A percentile compares a stretch with the other conserved stretches of the same genome.
These are phyloP conservation scores for Phytophthora cactorum DNA, from an alignment of 352 stramenopile species.

Conservation along the genomic window DNA sequence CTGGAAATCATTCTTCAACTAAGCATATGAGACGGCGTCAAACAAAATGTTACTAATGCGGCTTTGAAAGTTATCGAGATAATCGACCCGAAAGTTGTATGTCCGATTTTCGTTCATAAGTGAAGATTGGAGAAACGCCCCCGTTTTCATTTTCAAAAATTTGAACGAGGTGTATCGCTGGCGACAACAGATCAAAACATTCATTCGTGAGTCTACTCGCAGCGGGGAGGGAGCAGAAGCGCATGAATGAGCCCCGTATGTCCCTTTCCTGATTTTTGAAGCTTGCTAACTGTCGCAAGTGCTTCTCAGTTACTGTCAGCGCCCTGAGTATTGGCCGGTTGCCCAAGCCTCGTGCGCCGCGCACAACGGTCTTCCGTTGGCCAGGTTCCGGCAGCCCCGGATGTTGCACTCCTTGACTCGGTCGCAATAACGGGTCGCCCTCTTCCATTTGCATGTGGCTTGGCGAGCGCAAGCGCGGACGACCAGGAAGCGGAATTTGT, in stretches of 20 bases:
- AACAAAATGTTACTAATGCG: too few species aligned
- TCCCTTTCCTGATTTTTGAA: not conserved
- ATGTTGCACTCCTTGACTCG: conserved; percentile 7
- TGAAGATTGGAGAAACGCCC: too few species aligned
- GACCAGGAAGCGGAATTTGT: not conserved
- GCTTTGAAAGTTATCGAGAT: too few species aligned
- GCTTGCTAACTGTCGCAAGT: not conserved
- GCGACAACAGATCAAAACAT: too few species aligned
- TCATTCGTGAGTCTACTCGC: too few species aligned
- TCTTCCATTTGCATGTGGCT: not conserved
- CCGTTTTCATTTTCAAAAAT: too few species aligned
- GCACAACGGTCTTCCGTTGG: conserved; percentile 8
- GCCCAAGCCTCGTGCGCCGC: conserved; percentile 6
- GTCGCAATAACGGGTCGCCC: too few species aligned
- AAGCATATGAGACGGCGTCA: not conserved
- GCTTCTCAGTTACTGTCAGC: not conserved
- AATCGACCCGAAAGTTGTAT: too few species aligned
- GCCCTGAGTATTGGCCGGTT: not conserved
- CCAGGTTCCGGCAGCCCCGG: conserved; percentile 3
- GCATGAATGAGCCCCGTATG: not conserved
- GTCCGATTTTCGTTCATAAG: too few species aligned
- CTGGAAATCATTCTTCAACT: not conserved
- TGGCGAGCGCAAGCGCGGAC: not conserved
- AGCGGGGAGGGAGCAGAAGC: too few species aligned
- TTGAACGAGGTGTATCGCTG: too few species aligned